Base-by-base conservation (phyloP, 202 grass and related monocot genomes). In the Schoenoplectus tabernaemontani region DNA sequence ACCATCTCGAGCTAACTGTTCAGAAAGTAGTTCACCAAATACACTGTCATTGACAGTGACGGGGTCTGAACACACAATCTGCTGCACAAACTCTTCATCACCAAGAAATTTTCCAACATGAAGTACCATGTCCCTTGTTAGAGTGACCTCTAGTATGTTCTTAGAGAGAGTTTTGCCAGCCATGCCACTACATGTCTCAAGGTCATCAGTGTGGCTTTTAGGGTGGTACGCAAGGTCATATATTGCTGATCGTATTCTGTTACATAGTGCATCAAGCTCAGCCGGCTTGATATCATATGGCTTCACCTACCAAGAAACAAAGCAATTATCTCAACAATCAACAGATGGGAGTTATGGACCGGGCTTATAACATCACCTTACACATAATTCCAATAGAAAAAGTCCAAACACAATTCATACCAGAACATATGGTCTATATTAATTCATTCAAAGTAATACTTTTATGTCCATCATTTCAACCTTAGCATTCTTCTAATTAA, bases 1-100 rank as follows among this genome's bases (percentile, higher is more conserved):
- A 87, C 86, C 86, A 80, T 87, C 86, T 48, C 86, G 76, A 84
- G 56, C 61, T 44, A 87, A 66, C 67, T 84, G 86, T 59, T 87
- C 86, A 2, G 81, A 87, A 64, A 87, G 78, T 71, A 84, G 86
- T 83, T 87, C 86, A 34, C 57, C 81, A 84, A 84, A 87, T 51
- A 78, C 51, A 43, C 76, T 81, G 62, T 76, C 76, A 57, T 17
- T 11, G 28, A 79, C 56, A 79, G 23, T 80, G 28, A 62, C 22
- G 57, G 78, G 70, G 32, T 39, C 42, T 51, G 70, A 57, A 46
- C 57, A 68, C 36, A 76, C 30, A 86, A 81, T 68, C 42, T 22
- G 38, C 70, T 50, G 44, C 60, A 65, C 46, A 5, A 59, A 78
- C 50, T 87, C 74, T 65, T 83, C 85, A 73, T 65, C 78, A 64